Base-by-base conservation (phyloP, 164 flowering plant genomes). In the Vitis riparia region DNA sequence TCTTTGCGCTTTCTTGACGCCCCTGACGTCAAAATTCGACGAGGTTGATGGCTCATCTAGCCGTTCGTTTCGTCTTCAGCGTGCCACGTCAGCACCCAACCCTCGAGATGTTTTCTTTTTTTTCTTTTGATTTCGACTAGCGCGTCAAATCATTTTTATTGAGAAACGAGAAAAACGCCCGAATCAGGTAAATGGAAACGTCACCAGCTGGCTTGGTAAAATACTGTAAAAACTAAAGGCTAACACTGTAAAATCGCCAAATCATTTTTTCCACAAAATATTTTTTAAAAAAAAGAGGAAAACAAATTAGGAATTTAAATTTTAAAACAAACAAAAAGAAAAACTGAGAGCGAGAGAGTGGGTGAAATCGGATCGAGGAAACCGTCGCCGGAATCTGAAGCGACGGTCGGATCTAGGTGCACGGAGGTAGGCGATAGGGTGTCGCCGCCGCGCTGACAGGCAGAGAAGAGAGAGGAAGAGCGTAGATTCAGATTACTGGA, bases 1-100 rank as follows among this genome's bases (percentile, higher is more conserved):
- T 80, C 89, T 58, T 84, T 89, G 9, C 93, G 88, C 83, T 86
- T 88, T 63, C 88, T 72, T 27, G 91, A 85, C 72, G 76, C 73
- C 30, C 77, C 81, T 49, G 84, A 79, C 67, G 87, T 63, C 72
- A 70, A 60, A 11, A 75, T 72, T 65, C 80, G 70, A 52, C 80
- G 84, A 16, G 80, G 48, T 63, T 75, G 62, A 55, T 76, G 62
- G 65, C 81, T 86, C 89, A 77, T 82, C 68, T 55, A 49, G 47
- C 53, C 64, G 69, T 56, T 37, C 59, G 49, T 44, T 58, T 37
- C 12, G 10, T 66, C 55, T 16, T 61, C 29, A 44, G 2, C 66
- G 63, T 70, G 82, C 83, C 86, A 83, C 86, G 85, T 80, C 82
- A 78, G 72, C 74, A 51, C 29, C 11, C 32, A 37, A 37, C 44